Base-by-base conservation (phyloP, 116 monocot genomes). In the Cymodocea nodosa region DNA sequence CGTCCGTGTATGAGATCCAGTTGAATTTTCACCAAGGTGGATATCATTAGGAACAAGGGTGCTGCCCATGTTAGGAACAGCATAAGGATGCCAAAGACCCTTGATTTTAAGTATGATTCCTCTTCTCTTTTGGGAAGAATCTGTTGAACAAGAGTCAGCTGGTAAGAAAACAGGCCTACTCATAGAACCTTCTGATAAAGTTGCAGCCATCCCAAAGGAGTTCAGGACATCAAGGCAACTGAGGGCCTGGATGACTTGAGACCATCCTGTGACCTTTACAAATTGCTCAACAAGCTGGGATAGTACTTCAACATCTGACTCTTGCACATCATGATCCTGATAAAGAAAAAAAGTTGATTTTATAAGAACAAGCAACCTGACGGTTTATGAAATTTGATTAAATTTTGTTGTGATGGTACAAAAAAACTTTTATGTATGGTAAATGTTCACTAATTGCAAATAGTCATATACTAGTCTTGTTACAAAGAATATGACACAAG, bases 71-170 rank as follows among this genome's bases (percentile, higher is more conserved):
- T 82, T 80, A 52, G 77, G 78, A 68, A 84, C 73, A 70, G 92
- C 88, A 79, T 92, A 98, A 0, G 98, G 92, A 73, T 98, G 98
- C 92, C 98, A 92, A 30, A 98, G 66, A 52, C 98, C 92, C 73
- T 79, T 80, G 22, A 98, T 75, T 65, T 71, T 67, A 63, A 98
- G 78, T 52, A 73, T 59, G 11, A 78, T 78, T 12, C 75, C 70
- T 48, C 23, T 60, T 48, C 30, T 68, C 3, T 65, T 69, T 63
- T 62, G 64, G 68, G 16, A 11, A 51, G 73, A 71, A 62, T 34
- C 37, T 5, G 16, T 15, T 24, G 73, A 74, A 64, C 60, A 15
- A 44, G 68, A 70, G 30, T 70, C 64, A 60, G 69, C 68, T 54
- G 75, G 69, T 44, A 84, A 52, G 52, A 95, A 22, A 53, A 70